A percentile compares a stretch with the other conserved stretches of the same genome.
phyloP scores from a whole-genome alignment of 2,329 filamentous ascomycete genomes.

The Clonostachys chloroleuca region DNA sequence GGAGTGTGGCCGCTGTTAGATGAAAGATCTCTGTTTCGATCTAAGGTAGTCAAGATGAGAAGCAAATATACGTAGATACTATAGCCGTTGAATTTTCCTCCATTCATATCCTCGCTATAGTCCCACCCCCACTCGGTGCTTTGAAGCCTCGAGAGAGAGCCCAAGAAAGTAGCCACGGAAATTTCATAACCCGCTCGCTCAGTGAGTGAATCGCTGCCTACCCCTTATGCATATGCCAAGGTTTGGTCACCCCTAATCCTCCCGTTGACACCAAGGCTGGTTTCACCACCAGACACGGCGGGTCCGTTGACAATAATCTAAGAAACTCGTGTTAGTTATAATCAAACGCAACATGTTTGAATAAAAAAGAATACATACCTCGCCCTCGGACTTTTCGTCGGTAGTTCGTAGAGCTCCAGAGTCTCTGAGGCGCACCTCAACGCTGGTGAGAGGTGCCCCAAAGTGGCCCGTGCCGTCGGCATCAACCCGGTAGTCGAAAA shows the following conservation, averaged over 20 bases:
- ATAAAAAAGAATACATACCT: conserved; percentile 41
- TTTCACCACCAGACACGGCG: conserved; percentile 65
- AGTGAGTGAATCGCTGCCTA: background rate
- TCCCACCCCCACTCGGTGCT: no score
- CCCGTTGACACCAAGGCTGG: conserved; percentile 58
- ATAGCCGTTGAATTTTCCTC: no score
- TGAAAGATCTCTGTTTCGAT: no score
- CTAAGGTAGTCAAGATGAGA: no score
- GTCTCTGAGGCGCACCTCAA: conserved; percentile 74
- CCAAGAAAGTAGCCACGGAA: no score
- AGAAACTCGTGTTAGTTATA: background rate
- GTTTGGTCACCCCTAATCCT: conserved; percentile 70
- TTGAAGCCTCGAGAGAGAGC: no score
- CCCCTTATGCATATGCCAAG: conserved; percentile 46
- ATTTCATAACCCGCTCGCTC: no score
- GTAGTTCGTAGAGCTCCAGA: conserved; percentile 55
- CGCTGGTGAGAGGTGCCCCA: conserved; percentile 72
- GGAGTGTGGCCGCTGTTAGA: no score
- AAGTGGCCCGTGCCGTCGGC: conserved; percentile 56
- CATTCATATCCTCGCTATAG: no score
- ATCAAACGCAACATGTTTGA: background rate
- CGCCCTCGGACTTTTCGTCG: conserved; percentile 56
- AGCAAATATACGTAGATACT: no score
- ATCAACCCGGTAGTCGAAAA: conserved; percentile 76
- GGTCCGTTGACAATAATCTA: conserved; percentile 71